Evolutionary conservation across 139 green algal species (phyloP), one percentile per base, ranked within the genome.

Genomic region (Coccomyxa sp.): DNA sequence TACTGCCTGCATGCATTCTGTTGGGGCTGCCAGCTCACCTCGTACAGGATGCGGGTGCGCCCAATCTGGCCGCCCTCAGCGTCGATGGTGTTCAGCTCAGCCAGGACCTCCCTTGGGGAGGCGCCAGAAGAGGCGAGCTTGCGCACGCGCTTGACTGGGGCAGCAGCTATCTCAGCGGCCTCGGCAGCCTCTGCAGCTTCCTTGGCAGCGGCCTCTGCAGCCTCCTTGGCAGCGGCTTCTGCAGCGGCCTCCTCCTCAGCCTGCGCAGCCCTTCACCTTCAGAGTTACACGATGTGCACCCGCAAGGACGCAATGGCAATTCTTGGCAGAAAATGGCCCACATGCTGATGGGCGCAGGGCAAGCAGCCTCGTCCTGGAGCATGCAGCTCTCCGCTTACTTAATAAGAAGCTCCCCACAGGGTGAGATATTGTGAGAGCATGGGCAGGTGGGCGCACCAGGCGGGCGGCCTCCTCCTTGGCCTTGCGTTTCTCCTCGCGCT

Each of bases 21-120:
- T 6, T 18, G 18, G 27, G 1, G 5, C 37, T 22, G 38, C 18
- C 6, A 27, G 16, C 79, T 29, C 35, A 86, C 88, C 74, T 86
- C 79, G 75, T 89, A 91, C 4, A 93, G 79, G 27, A 86, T 78
- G 29, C 68, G 68, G 73, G 86, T 83, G 35, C 77, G 75, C 5
- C 78, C 78, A 0, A 91, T 83, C 7, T 86, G 75, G 33, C 89
- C 90, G 0, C 87, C 89, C 55, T 88, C 82, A 0, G 91, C 85
- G 0, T 73, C 70, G 69, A 95, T 70, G 38, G 78, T 78, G 50
- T 79, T 82, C 8, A 91, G 44, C 55, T 55, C 70, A 36, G 78
- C 77, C 2, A 81, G 75, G 24, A 35, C 35, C 8, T 70, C 44
- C 31, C 41, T 44, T 31, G 44, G n/a, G 0, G 41, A 41, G 29